Base-by-base conservation (phyloP, 805 yeast genomes). In the Teunomyces kruisii region DNA sequence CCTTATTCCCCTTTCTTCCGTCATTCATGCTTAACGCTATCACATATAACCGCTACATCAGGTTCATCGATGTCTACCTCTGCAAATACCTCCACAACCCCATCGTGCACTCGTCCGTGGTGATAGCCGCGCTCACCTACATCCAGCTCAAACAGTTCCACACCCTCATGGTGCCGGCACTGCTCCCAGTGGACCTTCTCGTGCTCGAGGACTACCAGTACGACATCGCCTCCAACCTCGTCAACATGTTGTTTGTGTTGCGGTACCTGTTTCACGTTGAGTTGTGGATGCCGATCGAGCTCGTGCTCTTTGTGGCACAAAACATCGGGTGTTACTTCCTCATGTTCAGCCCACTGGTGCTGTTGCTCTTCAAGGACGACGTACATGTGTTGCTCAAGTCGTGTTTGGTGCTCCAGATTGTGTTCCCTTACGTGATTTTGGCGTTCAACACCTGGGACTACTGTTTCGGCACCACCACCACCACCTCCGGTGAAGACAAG, bases 231-330 rank as follows among this genome's bases (percentile, higher is more conserved):
- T 63, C 65, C 30, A 55, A 63, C 27, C 24, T 52, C 13, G 51
- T 68, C 35, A 65, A 66, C 48, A 15, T 67, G 16, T 12, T 60
- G n/a, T 66, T 68, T 38, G 49, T 68, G 5, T 2, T 57, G 2
- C 42, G 73, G 41, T 68, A 64, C 46, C 51, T 55, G 16, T 41
- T 49, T 8, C 39, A 41, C 9, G 22, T 44, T 15, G 43, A 36
- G 32, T 45, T 49, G 9, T 44, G 52, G 35, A 17, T 42, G n/a
- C 10, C 43, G n/a, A 45, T 45, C 4, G 69, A 68, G 49, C 9
- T 46, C 4, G 27, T 45, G 3, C 52, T 67, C 10, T 58, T 65
- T 30, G 47, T 50, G 16, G 12, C 48, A 1, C 64, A 62, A 33
- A 57, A 57, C 39, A 7, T 42, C 14, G 55, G 55, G 6, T 55